Conservation (phyloP, 2,329 filamentous ascomycete species). For the Colletotrichum liaoningense region DNA sequence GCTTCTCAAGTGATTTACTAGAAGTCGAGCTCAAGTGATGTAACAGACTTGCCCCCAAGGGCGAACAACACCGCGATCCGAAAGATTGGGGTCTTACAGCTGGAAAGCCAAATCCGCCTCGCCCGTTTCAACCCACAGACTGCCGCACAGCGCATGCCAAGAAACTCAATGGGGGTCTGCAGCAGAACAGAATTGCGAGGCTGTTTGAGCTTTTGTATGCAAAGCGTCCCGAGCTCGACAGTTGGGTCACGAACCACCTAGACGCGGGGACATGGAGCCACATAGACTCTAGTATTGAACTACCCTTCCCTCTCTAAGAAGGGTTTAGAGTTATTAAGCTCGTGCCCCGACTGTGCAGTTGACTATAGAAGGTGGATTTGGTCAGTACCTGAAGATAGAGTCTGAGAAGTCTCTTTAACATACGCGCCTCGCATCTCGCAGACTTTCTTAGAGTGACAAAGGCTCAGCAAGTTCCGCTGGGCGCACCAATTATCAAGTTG, state of each 20-base stretch:
- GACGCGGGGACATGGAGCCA: not conserved
- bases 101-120: not conserved
- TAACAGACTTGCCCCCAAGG: not conserved
- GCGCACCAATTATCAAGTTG: too few species aligned
- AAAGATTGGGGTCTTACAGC: not conserved
- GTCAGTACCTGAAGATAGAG: too few species aligned
- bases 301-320: not conserved
- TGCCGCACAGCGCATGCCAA: slow-evolving; percentile 12
- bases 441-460: too few species aligned
- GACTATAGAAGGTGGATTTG: too few species aligned
- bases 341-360: too few species aligned
- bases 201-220: slow-evolving; percentile 20
- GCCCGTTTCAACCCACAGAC: slow-evolving; percentile 11
- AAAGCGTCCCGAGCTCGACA: slow-evolving; percentile 5
- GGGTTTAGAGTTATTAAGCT: too few species aligned
- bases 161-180: not conserved
- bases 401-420: too few species aligned
- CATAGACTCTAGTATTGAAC: not conserved
- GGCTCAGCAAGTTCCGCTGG: too few species aligned
- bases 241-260: not conserved
- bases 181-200: not conserved
- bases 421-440: too few species aligned
- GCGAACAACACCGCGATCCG: not conserved
- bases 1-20: not conserved
- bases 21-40: too few species aligned